Evolutionary conservation across 768 basidiomycete genomes (phyloP).

Genomic region (Tylopilus vinaceipallidus): DNA sequence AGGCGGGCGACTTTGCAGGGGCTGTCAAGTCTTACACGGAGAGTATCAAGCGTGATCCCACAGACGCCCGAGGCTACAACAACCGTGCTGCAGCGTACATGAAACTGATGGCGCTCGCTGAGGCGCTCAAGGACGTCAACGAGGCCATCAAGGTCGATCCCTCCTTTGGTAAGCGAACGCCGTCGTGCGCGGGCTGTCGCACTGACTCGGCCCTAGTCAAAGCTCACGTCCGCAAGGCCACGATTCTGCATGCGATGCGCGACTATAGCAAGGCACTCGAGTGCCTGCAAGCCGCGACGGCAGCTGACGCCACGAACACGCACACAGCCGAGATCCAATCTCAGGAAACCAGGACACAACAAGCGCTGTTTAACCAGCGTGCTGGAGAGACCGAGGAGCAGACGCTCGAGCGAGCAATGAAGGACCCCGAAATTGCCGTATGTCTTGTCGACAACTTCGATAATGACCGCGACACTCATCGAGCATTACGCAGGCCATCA

Average conservation of each 20-base stretch:
- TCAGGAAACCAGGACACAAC: slow-evolving; percentile 77
- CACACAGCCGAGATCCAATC: slow-evolving; percentile 81
- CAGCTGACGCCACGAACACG: slow-evolving; percentile 77
- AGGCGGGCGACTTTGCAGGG: slow-evolving; percentile 85
- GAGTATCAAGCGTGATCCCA: slow-evolving; percentile 93
- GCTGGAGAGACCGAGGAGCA: slow-evolving; percentile 88
- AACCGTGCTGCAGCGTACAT: slow-evolving; percentile 98
- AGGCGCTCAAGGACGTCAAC: slow-evolving; percentile 94
- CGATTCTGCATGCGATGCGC: slow-evolving; percentile 85
- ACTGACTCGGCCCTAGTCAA: slow-evolving; percentile 52
- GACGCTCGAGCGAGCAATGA: slow-evolving; percentile 90
- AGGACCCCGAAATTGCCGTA: slow-evolving; percentile 94
- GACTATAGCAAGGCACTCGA: slow-evolving; percentile 87
- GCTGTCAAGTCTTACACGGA: slow-evolving; percentile 94
- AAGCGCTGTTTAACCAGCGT: slow-evolving; percentile 75
- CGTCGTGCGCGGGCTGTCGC: not conserved
- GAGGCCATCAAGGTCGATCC: slow-evolving; percentile 92
- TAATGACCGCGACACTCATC: slow-evolving; percentile 5
- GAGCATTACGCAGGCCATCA: slow-evolving; percentile 57
- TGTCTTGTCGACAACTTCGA: slow-evolving; percentile 29
- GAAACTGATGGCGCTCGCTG: slow-evolving; percentile 90
- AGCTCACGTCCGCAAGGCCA: slow-evolving; percentile 91
- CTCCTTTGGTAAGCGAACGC: slow-evolving; percentile 58
- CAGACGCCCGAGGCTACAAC: slow-evolving; percentile 91
- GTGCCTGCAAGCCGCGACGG: slow-evolving; percentile 72